Evolutionary conservation across 2,329 filamentous ascomycete genomes (phyloP).

Genomic region (Nemania sp.): DNA sequence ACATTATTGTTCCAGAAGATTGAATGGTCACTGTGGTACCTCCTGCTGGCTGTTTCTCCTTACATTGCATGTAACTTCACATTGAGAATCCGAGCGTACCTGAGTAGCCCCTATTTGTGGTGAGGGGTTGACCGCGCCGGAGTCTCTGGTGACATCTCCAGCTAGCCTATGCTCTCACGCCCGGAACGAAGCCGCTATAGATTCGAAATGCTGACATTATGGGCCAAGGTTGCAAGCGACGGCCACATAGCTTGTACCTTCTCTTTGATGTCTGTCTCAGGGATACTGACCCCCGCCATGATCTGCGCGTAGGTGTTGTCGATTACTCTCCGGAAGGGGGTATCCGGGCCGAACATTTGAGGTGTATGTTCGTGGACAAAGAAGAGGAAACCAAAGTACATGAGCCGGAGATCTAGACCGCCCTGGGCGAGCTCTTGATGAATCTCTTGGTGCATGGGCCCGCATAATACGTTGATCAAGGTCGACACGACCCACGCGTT

Average conservation of each 20-base stretch:
- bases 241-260: conserved; percentile 30
- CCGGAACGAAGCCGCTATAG: conserved; percentile 13
- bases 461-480: conserved; percentile 35
- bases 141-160: not conserved
- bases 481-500: conserved; percentile 34
- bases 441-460: conserved; percentile 27
- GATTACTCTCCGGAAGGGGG: conserved; percentile 33
- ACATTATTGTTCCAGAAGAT: not conserved
- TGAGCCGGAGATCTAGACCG: conserved; percentile 34
- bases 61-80: not conserved
- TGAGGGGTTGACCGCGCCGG: not conserved
- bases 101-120: not conserved
- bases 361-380: conserved; percentile 34
- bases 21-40: not conserved
- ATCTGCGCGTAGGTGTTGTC: conserved; percentile 34
- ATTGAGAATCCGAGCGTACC: not conserved
- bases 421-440: conserved; percentile 31
- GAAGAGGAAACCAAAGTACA: conserved; percentile 37
- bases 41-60: not conserved
- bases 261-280: conserved; percentile 31
- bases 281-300: conserved; percentile 29
- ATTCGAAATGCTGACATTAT: conserved; percentile 24
- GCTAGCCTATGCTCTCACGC: not conserved
- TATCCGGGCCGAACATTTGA: conserved; percentile 31
- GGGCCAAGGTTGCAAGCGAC: conserved; percentile 28